Percentiles rank a stretch among this genome's conserved stretches.
phyloP scores from a whole-genome alignment of 2,329 filamentous ascomycete species.

The Trichoderma citrinoviride region DNA sequence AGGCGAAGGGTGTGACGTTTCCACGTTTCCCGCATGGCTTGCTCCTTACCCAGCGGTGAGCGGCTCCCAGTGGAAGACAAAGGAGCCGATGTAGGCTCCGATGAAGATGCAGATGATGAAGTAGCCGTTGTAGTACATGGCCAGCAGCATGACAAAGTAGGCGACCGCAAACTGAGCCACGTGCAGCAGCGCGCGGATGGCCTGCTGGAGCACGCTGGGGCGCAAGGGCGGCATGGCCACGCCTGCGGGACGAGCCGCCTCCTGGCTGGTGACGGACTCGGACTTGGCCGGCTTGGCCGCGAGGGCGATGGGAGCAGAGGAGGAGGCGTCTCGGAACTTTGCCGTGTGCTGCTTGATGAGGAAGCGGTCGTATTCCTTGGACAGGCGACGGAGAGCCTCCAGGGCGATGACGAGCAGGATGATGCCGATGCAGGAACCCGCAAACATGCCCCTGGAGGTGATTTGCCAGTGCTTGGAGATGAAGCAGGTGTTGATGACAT shows the following conservation, averaged over 20 bases:
- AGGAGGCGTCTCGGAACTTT: conserved; percentile 29
- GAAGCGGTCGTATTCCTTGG: conserved; percentile 70
- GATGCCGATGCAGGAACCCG: conserved; percentile 75
- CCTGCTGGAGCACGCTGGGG: conserved; percentile 64
- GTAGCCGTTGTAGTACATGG: conserved; percentile 67
- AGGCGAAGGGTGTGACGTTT: background rate
- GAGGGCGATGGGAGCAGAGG: conserved; percentile 20
- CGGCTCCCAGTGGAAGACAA: conserved; percentile 70
- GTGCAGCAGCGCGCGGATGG: conserved; percentile 64
- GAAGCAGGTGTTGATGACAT: conserved; percentile 69
- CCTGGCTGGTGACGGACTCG: conserved; percentile 28
- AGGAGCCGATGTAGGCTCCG: conserved; percentile 69
- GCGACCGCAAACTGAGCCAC: conserved; percentile 70
- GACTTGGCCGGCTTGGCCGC: conserved; percentile 3
- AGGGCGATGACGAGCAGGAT: conserved; percentile 70
- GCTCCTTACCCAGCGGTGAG: conserved; percentile 35
- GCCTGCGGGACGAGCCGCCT: conserved; percentile 17
- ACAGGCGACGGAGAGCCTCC: conserved; percentile 67
- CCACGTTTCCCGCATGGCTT: too few species aligned
- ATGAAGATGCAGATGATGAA: conserved; percentile 80
- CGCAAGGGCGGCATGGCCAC: conserved; percentile 41
- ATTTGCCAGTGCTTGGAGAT: conserved; percentile 68
- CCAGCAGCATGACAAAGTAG: conserved; percentile 75
- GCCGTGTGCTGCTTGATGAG: conserved; percentile 54
- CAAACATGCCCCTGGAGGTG: conserved; percentile 68